Evolutionary conservation across 2,329 filamentous ascomycete genomes (phyloP).

Genomic region (Dactylellina haptotyla): DNA sequence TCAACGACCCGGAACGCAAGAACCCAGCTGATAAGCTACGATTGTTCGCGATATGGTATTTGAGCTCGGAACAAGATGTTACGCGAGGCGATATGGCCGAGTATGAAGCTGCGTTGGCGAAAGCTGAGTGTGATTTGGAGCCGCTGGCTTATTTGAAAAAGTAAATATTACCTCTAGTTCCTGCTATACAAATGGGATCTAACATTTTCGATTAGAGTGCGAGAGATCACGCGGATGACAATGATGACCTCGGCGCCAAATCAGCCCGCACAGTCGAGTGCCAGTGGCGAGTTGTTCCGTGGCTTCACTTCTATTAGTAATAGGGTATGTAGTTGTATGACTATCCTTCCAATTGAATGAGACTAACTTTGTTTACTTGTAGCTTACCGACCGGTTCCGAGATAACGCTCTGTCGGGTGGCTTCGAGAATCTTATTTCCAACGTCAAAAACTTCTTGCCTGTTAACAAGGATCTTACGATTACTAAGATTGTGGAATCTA

Average conservation of each 20-base stretch:
- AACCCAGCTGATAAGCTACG: constrained; percentile 88
- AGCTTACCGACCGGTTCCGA: constrained; percentile 89
- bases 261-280: constrained; percentile 70
- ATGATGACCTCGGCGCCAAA: constrained; percentile 88
- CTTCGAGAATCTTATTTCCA: constrained; percentile 91
- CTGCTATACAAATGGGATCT: not conserved
- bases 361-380: not conserved
- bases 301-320: constrained; percentile 92
- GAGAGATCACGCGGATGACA: constrained; percentile 95
- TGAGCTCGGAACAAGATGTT: constrained; percentile 91
- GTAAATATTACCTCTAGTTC: constrained; percentile 64
- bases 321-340: constrained; percentile 62
- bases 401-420: constrained; percentile 84
- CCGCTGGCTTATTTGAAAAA: constrained; percentile 87
- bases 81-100: constrained; percentile 82
- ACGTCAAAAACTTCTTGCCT: constrained; percentile 98
- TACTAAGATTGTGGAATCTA: constrained; percentile 96
- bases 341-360: not conserved
- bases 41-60: constrained; percentile 88
- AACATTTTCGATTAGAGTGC: constrained; percentile 69
- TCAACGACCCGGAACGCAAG: constrained; percentile 83
- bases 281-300: constrained; percentile 79
- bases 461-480: constrained; percentile 94
- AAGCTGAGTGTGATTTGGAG: constrained; percentile 78
- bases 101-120: constrained; percentile 84